Base-by-base conservation (phyloP, 257 asterid genomes). In the Voacanga thouarsii region DNA sequence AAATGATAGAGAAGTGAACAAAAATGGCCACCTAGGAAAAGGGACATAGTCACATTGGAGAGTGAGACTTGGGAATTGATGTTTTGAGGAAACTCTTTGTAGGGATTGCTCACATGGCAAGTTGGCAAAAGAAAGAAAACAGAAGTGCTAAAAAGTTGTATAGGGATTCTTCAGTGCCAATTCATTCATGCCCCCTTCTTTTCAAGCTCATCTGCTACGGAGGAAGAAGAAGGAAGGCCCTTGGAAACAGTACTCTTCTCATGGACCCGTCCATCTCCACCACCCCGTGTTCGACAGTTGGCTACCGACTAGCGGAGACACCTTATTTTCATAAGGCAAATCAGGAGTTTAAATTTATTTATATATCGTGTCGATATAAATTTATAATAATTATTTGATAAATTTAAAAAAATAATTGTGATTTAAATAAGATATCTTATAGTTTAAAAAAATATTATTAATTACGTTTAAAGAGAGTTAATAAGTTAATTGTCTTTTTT, bases 31-130 rank as follows among this genome's bases (percentile, higher is more conserved):
- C 75, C 75, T 19, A 66, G 12, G 53, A 33, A 66, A 64, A 65
- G 39, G 60, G 75, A 66, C 80, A 65, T 77, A 37, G 47, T 66
- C 12, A 19, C 71, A 77, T 33, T 77, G 74, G 15, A 50, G 75
- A 33, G 55, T 41, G 43, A 14, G 70, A 59, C 26, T 14, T 19
- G 51, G 50, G 74, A 79, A 28, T 33, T 72, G 82, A 61, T 79
- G 78, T 72, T 45, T 37, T 28, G 73, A 21, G 73, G 0, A 18
- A 66, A 15, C 3, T 21, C 26, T 45, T 66, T 63, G 28, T 66
- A 64, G 23, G 30, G 70, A 64, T 66, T 56, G 10, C 12, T 80
- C 83, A 80, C 83, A 75, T 80, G 83, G 83, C 79, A 69, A 80
- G 79, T 80, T 80, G 83, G 79, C 61, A 55, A 79, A 74, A 43